phyloP scores from a whole-genome alignment of 306 rosid genomes.

The Luffa acutangula region DNA sequence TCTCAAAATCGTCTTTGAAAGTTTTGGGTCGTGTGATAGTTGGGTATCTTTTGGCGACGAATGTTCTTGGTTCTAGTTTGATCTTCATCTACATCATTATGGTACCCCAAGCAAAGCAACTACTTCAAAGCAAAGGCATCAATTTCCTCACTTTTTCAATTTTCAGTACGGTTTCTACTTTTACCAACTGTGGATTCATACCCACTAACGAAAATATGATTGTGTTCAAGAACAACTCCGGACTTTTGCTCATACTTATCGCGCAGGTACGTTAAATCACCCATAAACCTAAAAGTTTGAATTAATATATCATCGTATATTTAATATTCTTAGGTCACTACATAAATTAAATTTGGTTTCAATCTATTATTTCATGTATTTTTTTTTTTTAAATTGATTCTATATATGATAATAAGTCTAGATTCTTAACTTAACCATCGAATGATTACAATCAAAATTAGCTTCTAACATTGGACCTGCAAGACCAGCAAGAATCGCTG shows the following conservation, averaged over 20 bases:
- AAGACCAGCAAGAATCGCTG: too few species aligned
- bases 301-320: too few species aligned
- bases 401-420: too few species aligned
- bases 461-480: too few species aligned
- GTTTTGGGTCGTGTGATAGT: background rate
- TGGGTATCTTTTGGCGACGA: background rate
- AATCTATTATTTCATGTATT: too few species aligned
- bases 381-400: too few species aligned
- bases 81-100: background rate
- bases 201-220: slow-evolving; percentile 82
- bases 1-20: background rate
- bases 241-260: slow-evolving; percentile 37
- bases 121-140: background rate
- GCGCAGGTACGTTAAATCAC: slow-evolving; percentile 8
- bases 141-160: slow-evolving; percentile 36
- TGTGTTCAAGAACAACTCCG: slow-evolving; percentile 59
- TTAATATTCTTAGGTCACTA: too few species aligned
- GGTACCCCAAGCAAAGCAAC: background rate
- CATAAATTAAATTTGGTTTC: too few species aligned
- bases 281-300: too few species aligned
- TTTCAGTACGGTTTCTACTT: slow-evolving; percentile 46
- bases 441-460: too few species aligned
- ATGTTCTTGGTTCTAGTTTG: background rate
- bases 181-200: slow-evolving; percentile 55
- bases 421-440: too few species aligned